These are phyloP conservation scores for Rhexocercosporidium sp. DNA, from an alignment of 2,329 filamentous ascomycete species.

Conservation along the genomic window DNA sequence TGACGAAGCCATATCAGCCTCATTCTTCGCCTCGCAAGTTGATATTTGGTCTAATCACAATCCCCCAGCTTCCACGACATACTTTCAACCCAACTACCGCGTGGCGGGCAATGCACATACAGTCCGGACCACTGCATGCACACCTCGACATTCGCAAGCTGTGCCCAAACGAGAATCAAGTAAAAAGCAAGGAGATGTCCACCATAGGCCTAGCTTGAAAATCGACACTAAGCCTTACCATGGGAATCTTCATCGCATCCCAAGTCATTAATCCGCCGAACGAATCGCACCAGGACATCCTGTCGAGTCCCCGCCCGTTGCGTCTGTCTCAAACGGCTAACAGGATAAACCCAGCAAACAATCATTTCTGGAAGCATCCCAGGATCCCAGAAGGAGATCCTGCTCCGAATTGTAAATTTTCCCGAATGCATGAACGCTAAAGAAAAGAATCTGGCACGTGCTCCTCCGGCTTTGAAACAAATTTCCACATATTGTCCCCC, in stretches of 20 bases:
- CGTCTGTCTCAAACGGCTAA: constrained; percentile 5
- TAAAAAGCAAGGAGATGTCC: background rate
- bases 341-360: background rate
- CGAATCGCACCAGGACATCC: background rate
- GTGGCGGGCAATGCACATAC: no score
- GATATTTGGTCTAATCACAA: background rate
- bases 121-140: no score
- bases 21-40: background rate
- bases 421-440: constrained; percentile 12
- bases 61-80: background rate
- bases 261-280: no score
- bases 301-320: background rate
- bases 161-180: constrained; percentile 1
- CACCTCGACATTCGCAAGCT: constrained; percentile 11
- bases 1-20: background rate
- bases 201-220: background rate
- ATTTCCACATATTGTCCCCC: constrained; percentile 1
- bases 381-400: constrained; percentile 15
- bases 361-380: background rate
- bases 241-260: background rate
- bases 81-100: background rate
- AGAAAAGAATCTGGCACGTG: background rate
- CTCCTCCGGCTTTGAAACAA: constrained; percentile 12
- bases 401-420: no score
- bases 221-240: constrained; percentile 1